A percentile compares a stretch with the other conserved stretches of the same genome.
These are phyloP conservation scores for Hygrophorus russula DNA, from an alignment of 768 basidiomycete genomes.

Conservation along the genomic window DNA sequence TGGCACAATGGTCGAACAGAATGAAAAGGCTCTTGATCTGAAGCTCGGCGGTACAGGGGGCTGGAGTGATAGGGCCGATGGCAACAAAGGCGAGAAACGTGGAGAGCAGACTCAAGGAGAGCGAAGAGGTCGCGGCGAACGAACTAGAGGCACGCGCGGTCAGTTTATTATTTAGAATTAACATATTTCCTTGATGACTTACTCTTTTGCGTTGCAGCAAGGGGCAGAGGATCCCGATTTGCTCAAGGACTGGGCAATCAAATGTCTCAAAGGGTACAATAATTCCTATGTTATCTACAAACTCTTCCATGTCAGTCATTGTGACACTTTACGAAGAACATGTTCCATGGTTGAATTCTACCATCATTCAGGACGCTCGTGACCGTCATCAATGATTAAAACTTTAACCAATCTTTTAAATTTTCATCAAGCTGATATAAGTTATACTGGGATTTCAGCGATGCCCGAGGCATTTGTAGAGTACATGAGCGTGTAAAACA, in stretches of 20 bases:
- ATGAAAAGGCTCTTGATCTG: slow-evolving; percentile 79
- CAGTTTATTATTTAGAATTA: slow-evolving; percentile 12
- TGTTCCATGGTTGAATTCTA: too few relatives aligned
- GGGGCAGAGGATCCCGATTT: slow-evolving; percentile 72
- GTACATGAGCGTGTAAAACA: too few relatives aligned
- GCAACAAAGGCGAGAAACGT: slow-evolving; percentile 66
- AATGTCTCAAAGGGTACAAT: slow-evolving; percentile 26
- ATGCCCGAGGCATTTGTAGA: too few relatives aligned
- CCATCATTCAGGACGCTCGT: too few relatives aligned
- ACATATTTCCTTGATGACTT: not conserved
- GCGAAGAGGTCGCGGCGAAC: slow-evolving; percentile 63
- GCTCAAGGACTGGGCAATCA: slow-evolving; percentile 76
- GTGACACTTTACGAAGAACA: too few relatives aligned
- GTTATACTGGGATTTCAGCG: too few relatives aligned
- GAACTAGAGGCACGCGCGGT: slow-evolving; percentile 55
- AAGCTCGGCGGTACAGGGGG: slow-evolving; percentile 62
- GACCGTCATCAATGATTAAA: too few relatives aligned
- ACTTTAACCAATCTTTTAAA: too few relatives aligned
- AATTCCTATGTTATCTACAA: too few relatives aligned
- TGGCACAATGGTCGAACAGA: slow-evolving; percentile 77
- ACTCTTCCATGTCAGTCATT: too few relatives aligned
- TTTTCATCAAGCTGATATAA: too few relatives aligned
- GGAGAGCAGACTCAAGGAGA: slow-evolving; percentile 65
- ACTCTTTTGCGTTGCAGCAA: slow-evolving; percentile 32
- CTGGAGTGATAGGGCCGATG: slow-evolving; percentile 62